A percentile compares a stretch with the other conserved stretches of the same genome.
Evolutionary conservation across 2,329 filamentous ascomycete genomes (phyloP).

Genomic region (Paecilomyces sp.): DNA sequence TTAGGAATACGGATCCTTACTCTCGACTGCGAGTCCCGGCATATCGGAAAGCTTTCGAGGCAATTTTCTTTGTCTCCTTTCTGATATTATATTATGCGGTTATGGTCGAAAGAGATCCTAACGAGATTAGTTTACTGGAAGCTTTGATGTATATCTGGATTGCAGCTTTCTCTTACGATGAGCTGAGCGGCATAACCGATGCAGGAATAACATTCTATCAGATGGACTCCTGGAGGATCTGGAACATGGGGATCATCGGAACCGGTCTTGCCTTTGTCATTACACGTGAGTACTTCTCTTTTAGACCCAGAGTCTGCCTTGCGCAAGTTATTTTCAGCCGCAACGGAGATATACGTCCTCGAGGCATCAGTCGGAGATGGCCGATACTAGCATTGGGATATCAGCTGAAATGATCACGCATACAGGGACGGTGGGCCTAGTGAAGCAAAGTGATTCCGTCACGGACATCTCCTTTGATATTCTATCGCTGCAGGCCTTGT

Average conservation of each 20-base stretch:
- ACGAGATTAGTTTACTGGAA: constrained; percentile 61
- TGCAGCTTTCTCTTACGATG: constrained; percentile 79
- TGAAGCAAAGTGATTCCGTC: constrained; percentile 52
- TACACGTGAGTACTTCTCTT: constrained; percentile 52
- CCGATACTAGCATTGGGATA: background rate
- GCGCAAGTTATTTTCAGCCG: constrained; percentile 3
- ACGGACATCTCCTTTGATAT: constrained; percentile 80
- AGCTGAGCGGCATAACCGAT: constrained; percentile 76
- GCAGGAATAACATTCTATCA: constrained; percentile 81
- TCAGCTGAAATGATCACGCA: background rate
- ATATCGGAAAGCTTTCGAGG: constrained; percentile 79
- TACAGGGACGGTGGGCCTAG: constrained; percentile 60
- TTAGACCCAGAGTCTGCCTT: constrained; percentile 14
- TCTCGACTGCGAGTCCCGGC: constrained; percentile 71
- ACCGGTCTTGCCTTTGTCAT: constrained; percentile 66
- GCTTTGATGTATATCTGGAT: constrained; percentile 77
- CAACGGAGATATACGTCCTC: background rate
- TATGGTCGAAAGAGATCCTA: constrained; percentile 63
- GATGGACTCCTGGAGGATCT: constrained; percentile 74
- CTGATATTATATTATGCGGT: constrained; percentile 81
- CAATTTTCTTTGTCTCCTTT: constrained; percentile 70
- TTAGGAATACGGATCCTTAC: constrained; percentile 60
- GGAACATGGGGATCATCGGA: constrained; percentile 66
- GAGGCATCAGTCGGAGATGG: background rate
- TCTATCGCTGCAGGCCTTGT: constrained; percentile 79